Evolutionary conservation across 164 flowering plant genomes (phyloP), one percentile per base, ranked within the genome.

Genomic region (Buxus sempervirens): DNA sequence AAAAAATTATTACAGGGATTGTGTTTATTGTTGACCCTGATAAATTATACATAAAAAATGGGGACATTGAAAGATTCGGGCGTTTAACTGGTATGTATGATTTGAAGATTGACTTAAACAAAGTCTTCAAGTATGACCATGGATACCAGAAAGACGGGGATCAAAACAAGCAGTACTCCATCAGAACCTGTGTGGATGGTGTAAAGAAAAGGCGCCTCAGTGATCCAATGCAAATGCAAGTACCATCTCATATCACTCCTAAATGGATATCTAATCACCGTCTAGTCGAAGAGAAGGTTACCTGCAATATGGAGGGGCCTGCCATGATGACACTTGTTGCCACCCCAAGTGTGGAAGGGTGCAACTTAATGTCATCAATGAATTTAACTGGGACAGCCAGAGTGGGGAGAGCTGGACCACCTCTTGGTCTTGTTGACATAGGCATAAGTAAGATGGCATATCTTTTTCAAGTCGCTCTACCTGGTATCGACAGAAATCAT

Each of bases 391-490:
- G 93, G 54, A 82, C 89, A 55, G 93, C 85, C 10, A 74, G 60
- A 55, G 71, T 66, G 65, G 86, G 82, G 23, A 75, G 60, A 25
- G 67, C 65, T 55, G 90, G 88, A 48, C 90, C 90, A 45, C 80
- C 84, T 26, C 64, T 88, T 68, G 90, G 90, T 54, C 76, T 77
- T 54, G 82, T 85, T 53, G 90, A 85, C 70, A 82, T 88, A 23
- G 93, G 90, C 42, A 70, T 73, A 28, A 79, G 85, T 69, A 66
- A 79, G 55, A 67, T 56, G 32, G 86, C 89, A 1, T 88, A 86
- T 71, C 76, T 83, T 42, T 88, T 88, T 66, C 86, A 78, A 63
- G 84, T 86, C 70, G 80, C 90, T 67, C 69, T 88, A 45, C 89
- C 93, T 53, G 90, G 93, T n/a, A 81, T 85, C 66, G 65, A 72